phyloP scores from a whole-genome alignment of 805 yeast genomes.

The Yamadazyma tumulicola region DNA sequence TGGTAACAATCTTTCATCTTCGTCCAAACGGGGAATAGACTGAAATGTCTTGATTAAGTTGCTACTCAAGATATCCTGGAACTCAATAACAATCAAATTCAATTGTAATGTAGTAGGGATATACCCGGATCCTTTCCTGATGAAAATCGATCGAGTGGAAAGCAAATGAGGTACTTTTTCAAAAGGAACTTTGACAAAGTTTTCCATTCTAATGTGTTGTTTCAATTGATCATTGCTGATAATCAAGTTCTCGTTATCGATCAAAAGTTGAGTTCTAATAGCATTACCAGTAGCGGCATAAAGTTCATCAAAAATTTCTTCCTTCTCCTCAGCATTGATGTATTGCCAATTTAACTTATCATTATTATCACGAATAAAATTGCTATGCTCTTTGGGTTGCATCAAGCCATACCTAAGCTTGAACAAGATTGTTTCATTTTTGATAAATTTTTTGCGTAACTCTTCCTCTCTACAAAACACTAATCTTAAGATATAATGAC shows the following conservation, averaged over 20 bases:
- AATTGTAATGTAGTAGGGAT: slow-evolving; percentile 81
- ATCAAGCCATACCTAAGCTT: slow-evolving; percentile 65
- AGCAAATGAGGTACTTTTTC: slow-evolving; percentile 79
- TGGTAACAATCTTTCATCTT: slow-evolving; percentile 86
- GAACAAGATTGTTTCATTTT: slow-evolving; percentile 73
- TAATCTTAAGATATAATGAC: slow-evolving; percentile 82
- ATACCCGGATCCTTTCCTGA: slow-evolving; percentile 72
- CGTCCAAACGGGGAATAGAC: slow-evolving; percentile 79
- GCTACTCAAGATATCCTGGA: slow-evolving; percentile 46
- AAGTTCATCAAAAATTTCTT: slow-evolving; percentile 44
- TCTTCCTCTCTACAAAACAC: slow-evolving; percentile 90
- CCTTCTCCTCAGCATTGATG: slow-evolving; percentile 61
- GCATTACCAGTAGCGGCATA: slow-evolving; percentile 51
- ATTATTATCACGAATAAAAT: slow-evolving; percentile 53
- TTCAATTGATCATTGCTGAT: slow-evolving; percentile 50
- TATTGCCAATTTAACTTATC: slow-evolving; percentile 71
- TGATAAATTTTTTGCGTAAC: slow-evolving; percentile 71
- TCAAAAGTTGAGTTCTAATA: slow-evolving; percentile 34
- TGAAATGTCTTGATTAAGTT: slow-evolving; percentile 68
- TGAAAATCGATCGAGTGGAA: slow-evolving; percentile 63
- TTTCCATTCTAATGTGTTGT: slow-evolving; percentile 54
- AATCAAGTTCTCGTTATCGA: slow-evolving; percentile 25
- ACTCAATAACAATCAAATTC: slow-evolving; percentile 67
- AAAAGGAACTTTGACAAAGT: slow-evolving; percentile 81
- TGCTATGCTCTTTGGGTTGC: slow-evolving; percentile 62